phyloP scores from a whole-genome alignment of 2,329 filamentous ascomycete genomes.

The Apiospora arundinis region DNA sequence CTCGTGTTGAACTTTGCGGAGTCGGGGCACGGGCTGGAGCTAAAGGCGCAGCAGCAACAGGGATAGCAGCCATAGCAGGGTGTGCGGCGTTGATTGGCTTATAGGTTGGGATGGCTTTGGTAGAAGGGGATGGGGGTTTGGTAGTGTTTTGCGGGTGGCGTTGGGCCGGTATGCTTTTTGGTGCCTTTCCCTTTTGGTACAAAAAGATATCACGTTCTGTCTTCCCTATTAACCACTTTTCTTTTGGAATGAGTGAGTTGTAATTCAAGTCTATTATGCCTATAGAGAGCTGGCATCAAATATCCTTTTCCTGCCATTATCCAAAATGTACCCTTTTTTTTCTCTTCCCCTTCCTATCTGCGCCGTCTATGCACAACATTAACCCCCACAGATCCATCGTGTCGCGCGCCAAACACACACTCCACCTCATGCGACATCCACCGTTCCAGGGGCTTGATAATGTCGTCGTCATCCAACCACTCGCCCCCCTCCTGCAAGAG shows the following conservation, averaged over 20 bases:
- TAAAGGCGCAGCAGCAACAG: constrained; percentile 18
- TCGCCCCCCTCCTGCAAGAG: constrained; percentile 34
- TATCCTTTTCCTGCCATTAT: no score
- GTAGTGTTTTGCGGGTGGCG: no score
- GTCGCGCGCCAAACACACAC: constrained; percentile 27
- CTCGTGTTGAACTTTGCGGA: constrained; percentile 30
- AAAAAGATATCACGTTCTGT: no score
- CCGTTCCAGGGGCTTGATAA: constrained; percentile 28
- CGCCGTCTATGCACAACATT: not conserved
- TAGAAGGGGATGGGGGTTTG: no score
- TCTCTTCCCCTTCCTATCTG: not conserved
- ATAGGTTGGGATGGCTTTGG: not conserved
- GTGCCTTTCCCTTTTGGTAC: no score
- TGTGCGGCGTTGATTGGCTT: not conserved
- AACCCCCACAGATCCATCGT: constrained; percentile 18
- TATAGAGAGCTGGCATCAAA: no score
- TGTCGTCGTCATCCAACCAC: constrained; percentile 33
- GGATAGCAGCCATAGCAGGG: not conserved
- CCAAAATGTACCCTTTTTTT: no score
- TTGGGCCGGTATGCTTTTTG: no score
- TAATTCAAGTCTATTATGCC: no score
- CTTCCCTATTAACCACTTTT: no score
- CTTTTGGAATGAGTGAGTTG: no score
- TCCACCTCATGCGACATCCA: constrained; percentile 15
- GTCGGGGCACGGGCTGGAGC: constrained; percentile 29